Evolutionary conservation across 1,284 basidiomycete species (phyloP).

Genomic region (Sporisorium reilianum): DNA sequence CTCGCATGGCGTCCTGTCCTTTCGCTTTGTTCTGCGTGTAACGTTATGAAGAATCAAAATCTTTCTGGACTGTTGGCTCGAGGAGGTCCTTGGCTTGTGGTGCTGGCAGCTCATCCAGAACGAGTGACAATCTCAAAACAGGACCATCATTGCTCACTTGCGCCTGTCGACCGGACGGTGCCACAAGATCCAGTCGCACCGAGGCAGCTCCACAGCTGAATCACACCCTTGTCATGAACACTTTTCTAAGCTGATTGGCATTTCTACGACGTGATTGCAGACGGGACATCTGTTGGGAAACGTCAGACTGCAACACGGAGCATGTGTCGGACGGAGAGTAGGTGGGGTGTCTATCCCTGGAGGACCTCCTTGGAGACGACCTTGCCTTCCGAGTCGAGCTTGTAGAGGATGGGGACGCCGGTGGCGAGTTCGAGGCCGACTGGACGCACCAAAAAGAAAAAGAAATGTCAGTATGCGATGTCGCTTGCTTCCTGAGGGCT

Average conservation of each 20-base stretch:
- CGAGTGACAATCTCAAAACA: neutral
- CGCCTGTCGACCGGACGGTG: neutral
- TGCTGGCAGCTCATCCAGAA: neutral
- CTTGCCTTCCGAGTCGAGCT: conserved; percentile 69
- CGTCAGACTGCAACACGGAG: neutral
- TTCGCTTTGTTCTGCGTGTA: neutral
- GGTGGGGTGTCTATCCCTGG: conserved; percentile 20
- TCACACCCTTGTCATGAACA: neutral
- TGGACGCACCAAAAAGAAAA: conserved; percentile 3
- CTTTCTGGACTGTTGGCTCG: neutral
- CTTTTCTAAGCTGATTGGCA: neutral
- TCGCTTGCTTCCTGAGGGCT: neutral
- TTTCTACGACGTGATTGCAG: neutral
- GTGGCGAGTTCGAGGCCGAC: conserved; percentile 71
- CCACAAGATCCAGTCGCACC: neutral
- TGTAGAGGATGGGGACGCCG: conserved; percentile 71
- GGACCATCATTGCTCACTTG: neutral
- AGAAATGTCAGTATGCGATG: neutral
- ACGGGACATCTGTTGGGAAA: too few relatives aligned
- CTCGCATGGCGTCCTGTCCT: too few relatives aligned
- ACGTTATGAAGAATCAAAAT: neutral
- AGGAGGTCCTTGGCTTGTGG: neutral
- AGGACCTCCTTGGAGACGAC: conserved; percentile 67
- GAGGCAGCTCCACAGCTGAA: neutral
- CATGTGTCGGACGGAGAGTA: neutral